Evolutionary conservation across 768 basidiomycete species (phyloP), one percentile per base, ranked within the genome.

Genomic region (Sporobolomyces roseus): DNA sequence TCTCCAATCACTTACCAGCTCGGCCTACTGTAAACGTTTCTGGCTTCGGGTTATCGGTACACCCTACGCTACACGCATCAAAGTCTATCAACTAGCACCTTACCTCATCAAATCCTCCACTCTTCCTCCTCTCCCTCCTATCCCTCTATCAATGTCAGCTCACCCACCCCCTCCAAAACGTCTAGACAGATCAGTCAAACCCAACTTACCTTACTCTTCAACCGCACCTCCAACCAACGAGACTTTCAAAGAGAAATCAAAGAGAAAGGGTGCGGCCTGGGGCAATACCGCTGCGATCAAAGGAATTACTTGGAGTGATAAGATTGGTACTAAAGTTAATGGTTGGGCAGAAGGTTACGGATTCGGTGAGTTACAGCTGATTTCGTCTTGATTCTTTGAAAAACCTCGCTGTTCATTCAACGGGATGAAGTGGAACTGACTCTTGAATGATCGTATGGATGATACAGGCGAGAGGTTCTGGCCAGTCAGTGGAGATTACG

Each of bases 401-500:
- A n/a, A n/a, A n/a, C n/a, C n/a, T n/a, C n/a, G n/a, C n/a, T n/a
- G n/a, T n/a, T n/a, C n/a, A n/a, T n/a, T n/a, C n/a, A n/a, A n/a
- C n/a, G n/a, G n/a, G n/a, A n/a, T n/a, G n/a, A n/a, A n/a, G n/a
- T n/a, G n/a, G n/a, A n/a, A n/a, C n/a, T n/a, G n/a, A n/a, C n/a
- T n/a, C n/a, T n/a, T n/a, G n/a, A n/a, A n/a, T n/a, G n/a, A n/a
- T n/a, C n/a, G n/a, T n/a, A n/a, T n/a, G n/a, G n/a, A n/a, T n/a
- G n/a, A n/a, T n/a, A n/a, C n/a, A n/a, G n/a, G n/a, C n/a, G 71
- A 68, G 33, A 63, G 71, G 8, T 72, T 72, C 60, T 72, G 66
- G 67, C 71, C 71, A 2, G 63, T 62, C 16, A 63, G 41, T 1
- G 54, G 50, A 9, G 71, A 72, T 25, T 61, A 45, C 6, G 29